Conservation (phyloP, 2,329 filamentous ascomycete species). For the Delphinella strobiligena region DNA sequence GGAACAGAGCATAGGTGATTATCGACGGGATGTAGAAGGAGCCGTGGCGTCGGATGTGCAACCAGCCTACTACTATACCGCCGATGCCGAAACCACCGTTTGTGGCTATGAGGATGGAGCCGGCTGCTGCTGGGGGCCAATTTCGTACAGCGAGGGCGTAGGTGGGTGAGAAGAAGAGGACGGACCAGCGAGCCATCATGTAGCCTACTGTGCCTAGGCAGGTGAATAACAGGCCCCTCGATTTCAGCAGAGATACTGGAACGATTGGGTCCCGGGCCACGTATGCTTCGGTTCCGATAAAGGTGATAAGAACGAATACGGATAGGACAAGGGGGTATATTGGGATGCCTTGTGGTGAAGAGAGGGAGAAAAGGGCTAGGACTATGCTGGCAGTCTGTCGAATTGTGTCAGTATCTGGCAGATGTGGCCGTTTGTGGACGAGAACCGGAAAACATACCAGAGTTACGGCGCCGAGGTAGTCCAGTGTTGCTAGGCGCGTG, state of each 20-base stretch:
- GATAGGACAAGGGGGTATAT: constrained; percentile 50
- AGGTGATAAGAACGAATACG: constrained; percentile 42
- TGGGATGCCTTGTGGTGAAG: constrained; percentile 49
- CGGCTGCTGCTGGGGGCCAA: constrained; percentile 57
- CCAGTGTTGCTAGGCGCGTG: constrained; percentile 51
- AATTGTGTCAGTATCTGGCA: constrained; percentile 5
- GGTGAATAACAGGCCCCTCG: constrained; percentile 57
- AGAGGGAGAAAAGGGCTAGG: constrained; percentile 59
- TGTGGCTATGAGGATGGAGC: constrained; percentile 67
- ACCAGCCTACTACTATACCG: constrained; percentile 58
- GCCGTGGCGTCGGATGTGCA: constrained; percentile 62
- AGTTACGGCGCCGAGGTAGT: constrained; percentile 61
- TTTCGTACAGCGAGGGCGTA: constrained; percentile 66
- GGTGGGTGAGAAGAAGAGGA: constrained; percentile 71
- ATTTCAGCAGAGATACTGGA: constrained; percentile 56
- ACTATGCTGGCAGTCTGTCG: constrained; percentile 51
- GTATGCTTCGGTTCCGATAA: constrained; percentile 50
- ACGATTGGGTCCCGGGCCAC: constrained; percentile 61
- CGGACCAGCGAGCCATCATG: constrained; percentile 70
- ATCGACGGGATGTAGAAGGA: constrained; percentile 50
- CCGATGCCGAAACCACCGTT: constrained; percentile 69
- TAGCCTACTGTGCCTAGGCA: constrained; percentile 64
- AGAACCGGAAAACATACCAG: constrained; percentile 37
- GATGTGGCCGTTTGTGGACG: not conserved
- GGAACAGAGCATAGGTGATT: constrained; percentile 50